These are phyloP conservation scores for Immersiella caudata DNA, from an alignment of 495 filamentous ascomycete species.

Conservation along the genomic window DNA sequence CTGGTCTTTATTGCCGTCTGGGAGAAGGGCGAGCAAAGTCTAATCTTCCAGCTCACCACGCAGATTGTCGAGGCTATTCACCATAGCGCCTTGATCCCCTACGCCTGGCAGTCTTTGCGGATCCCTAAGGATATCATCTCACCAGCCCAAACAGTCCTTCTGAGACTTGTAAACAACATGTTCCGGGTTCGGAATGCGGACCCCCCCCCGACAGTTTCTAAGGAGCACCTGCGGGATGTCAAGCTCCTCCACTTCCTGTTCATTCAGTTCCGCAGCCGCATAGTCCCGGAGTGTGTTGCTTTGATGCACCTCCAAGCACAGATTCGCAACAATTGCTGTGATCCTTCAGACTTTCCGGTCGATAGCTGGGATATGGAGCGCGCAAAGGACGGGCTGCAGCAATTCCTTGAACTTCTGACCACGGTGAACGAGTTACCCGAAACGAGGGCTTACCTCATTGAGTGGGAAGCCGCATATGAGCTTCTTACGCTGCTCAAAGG, in stretches of 20 bases:
- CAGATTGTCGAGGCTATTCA: constrained; percentile 93
- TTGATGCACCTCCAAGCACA: constrained; percentile 91
- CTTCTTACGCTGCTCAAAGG: constrained; percentile 82
- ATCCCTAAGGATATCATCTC: constrained; percentile 95
- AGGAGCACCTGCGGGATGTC: constrained; percentile 50
- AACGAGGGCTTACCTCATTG: constrained; percentile 67
- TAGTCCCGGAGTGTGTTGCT: constrained; percentile 90
- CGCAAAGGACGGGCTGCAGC: constrained; percentile 78
- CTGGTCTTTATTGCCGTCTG: constrained; percentile 95
- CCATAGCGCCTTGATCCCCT: constrained; percentile 82
- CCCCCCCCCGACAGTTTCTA: constrained; percentile 53
- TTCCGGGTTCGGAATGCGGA: constrained; percentile 71
- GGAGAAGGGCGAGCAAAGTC: constrained; percentile 87
- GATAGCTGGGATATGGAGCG: constrained; percentile 98
- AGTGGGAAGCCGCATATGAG: constrained; percentile 87
- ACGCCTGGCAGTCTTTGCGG: constrained; percentile 84
- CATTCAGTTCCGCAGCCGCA: constrained; percentile 85
- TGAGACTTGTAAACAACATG: constrained; percentile 86
- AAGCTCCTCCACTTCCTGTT: constrained; percentile 85
- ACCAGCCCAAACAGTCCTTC: constrained; percentile 87
- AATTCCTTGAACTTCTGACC: constrained; percentile 93
- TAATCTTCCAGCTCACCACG: constrained; percentile 93
- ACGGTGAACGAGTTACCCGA: constrained; percentile 74
- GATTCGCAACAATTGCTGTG: constrained; percentile 58
- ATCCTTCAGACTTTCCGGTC: constrained; percentile 80